Percentiles rank a stretch among this genome's conserved stretches.
Conservation (phyloP, 129 eudicot genomes). For the Dittrichia graveolens region DNA sequence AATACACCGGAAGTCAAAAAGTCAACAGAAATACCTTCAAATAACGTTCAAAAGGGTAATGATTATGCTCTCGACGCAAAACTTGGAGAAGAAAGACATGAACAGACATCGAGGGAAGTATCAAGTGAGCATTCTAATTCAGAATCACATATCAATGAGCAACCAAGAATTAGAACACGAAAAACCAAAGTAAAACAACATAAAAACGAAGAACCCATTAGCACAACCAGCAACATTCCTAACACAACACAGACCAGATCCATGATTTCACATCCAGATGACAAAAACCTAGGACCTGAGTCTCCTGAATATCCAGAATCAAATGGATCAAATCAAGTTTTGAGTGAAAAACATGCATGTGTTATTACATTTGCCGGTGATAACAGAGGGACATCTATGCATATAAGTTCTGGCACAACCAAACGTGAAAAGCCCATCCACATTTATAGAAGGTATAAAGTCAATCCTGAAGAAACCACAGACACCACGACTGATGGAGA, state of each 20-base stretch:
- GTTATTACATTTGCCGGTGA: constrained; percentile 74
- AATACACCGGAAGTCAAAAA: not conserved
- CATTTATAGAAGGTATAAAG: constrained; percentile 55
- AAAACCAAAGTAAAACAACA: not conserved
- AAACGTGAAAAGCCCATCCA: constrained; percentile 48
- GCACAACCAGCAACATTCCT: not conserved
- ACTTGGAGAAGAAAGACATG: constrained; percentile 2
- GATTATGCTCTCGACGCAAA: not conserved
- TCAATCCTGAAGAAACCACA: constrained; percentile 54
- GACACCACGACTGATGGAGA: constrained; percentile 55
- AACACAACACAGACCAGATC: constrained; percentile 28
- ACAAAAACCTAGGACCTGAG: constrained; percentile 9
- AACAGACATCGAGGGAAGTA: constrained; percentile 6
- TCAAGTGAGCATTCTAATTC: constrained; percentile 10
- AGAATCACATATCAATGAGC: constrained; percentile 8
- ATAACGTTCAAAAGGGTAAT: constrained; percentile 2
- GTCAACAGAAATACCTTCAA: not conserved
- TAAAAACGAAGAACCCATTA: not conserved
- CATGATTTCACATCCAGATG: constrained; percentile 27
- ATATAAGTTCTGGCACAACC: constrained; percentile 41
- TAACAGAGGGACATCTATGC: constrained; percentile 79
- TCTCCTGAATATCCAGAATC: constrained; percentile 18
- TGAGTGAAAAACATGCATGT: constrained; percentile 36
- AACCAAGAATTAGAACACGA: not conserved
- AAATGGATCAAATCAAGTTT: constrained; percentile 1